Evolutionary conservation across 2,329 filamentous ascomycete species (phyloP).

Genomic region (Nectriaceae sp.): DNA sequence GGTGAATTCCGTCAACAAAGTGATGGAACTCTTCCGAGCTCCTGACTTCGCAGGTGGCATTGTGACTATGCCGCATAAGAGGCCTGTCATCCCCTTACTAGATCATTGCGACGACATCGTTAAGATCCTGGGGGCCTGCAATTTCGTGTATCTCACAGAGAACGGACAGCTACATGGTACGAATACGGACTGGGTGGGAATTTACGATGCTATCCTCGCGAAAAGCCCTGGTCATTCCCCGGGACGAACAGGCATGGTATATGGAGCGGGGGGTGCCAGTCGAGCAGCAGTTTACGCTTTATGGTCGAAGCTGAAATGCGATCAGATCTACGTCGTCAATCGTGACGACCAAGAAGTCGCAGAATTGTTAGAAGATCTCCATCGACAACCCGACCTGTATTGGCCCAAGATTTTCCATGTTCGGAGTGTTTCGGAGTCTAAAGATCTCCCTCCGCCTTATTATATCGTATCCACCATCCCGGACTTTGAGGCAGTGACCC

Average conservation of each 20-base stretch:
- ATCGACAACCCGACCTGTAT: constrained; percentile 13
- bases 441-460: constrained; percentile 24
- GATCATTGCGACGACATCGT: constrained; percentile 39
- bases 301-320: constrained; percentile 27
- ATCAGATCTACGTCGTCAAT: constrained; percentile 38
- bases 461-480: constrained; percentile 43
- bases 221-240: too few species aligned
- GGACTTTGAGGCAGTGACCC: constrained; percentile 35
- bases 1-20: constrained; percentile 34
- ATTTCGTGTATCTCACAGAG: constrained; percentile 34
- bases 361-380: constrained; percentile 28
- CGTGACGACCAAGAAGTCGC: constrained; percentile 26
- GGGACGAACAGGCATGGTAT: constrained; percentile 34
- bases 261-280: constrained; percentile 44
- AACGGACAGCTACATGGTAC: constrained; percentile 34
- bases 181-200: constrained; percentile 47
- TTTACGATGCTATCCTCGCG: constrained; percentile 36
- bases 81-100: constrained; percentile 35
- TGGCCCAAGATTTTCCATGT: constrained; percentile 34
- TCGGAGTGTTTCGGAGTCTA: constrained; percentile 26
- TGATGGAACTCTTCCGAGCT: constrained; percentile 29
- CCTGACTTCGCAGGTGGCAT: constrained; percentile 30
- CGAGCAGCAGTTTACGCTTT: constrained; percentile 42
- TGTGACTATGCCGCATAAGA: constrained; percentile 44
- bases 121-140: constrained; percentile 39